Evolutionary conservation across 306 rosid genomes (phyloP), one percentile per base, ranked within the genome.

Genomic region (Arachis stenosperma): DNA sequence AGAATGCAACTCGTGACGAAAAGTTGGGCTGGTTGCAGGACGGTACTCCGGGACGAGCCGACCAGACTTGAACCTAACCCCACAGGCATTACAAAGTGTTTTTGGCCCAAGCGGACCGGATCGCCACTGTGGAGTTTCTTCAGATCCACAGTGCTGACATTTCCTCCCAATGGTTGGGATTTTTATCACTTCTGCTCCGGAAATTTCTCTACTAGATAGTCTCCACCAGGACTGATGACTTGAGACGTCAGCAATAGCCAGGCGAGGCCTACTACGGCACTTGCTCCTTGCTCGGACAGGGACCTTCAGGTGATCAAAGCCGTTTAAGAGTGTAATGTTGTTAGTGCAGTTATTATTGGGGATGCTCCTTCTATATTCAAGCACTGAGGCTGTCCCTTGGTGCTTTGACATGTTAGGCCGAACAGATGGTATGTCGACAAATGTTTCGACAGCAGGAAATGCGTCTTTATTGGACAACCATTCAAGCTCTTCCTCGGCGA

Each of bases 1-100:
- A 9, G 98, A 92, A 75, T 92, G 98, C 75, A 80, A 13, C 12
- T 77, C 84, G 29, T 64, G 60, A n/a, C 73, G 82, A 78, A 84
- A 92, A 47, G 90, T 73, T 8, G 92, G 94, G 82, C 93, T 88
- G 50, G 82, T 84, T 3, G 91, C 93, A 9, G 98, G 96, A 7
- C 96, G 88, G 74, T 89, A 88, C 75, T 89, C 93, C 5, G 93
- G 87, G 65, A 82, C 93, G 50, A 92, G 80, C 65, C 93, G 60
- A 22, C 96, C 93, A 5, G 96, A 88, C 76, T 82, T 92, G 62
- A 44, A 86, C 76, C 94, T 73, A 40, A 88, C 89, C 9, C 96
- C 96, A 72, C 94, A 92, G 9, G 98, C 96, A 79, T 92, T 92
- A 56, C 98, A 92, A 3, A 92, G 86, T 7, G 96, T 92, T 44